phyloP scores from a whole-genome alignment of 2,329 filamentous ascomycete genomes.

The Exophiala dermatitidis region DNA sequence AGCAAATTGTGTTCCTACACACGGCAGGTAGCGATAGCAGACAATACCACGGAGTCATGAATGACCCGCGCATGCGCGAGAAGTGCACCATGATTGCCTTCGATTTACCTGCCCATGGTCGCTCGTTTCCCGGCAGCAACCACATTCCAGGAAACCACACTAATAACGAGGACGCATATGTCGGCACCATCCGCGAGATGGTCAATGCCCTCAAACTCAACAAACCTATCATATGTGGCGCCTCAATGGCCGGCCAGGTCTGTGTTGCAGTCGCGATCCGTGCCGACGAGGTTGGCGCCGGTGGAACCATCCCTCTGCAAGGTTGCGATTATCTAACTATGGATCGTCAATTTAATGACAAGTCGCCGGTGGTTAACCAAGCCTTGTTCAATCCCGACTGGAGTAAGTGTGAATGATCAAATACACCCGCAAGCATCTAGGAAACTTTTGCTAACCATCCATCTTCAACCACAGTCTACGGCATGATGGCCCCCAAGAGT shows the following conservation, averaged over 20 bases:
- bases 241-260: slow-evolving; percentile 46
- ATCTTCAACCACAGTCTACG: slow-evolving; percentile 32
- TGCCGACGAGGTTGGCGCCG: slow-evolving; percentile 42
- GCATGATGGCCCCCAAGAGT: slow-evolving; percentile 44
- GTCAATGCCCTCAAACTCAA: background rate
- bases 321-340: slow-evolving; percentile 30
- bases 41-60: slow-evolving; percentile 49
- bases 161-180: slow-evolving; percentile 43
- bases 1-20: slow-evolving; percentile 42
- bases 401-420: slow-evolving; percentile 21
- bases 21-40: slow-evolving; percentile 43
- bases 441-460: background rate
- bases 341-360: slow-evolving; percentile 40
- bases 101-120: slow-evolving; percentile 45
- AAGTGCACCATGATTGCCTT: slow-evolving; percentile 46
- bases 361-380: slow-evolving; percentile 43
- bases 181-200: slow-evolving; percentile 41
- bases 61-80: slow-evolving; percentile 41
- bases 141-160: slow-evolving; percentile 42
- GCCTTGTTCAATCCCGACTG: slow-evolving; percentile 44
- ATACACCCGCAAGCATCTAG: no score
- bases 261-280: slow-evolving; percentile 44
- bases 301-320: slow-evolving; percentile 43
- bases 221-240: slow-evolving; percentile 31
- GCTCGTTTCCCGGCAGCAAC: slow-evolving; percentile 41